Evolutionary conservation across 2,329 filamentous ascomycete species (phyloP), one percentile per base, ranked within the genome.

Genomic region (Pseudogymnoascus sp.): DNA sequence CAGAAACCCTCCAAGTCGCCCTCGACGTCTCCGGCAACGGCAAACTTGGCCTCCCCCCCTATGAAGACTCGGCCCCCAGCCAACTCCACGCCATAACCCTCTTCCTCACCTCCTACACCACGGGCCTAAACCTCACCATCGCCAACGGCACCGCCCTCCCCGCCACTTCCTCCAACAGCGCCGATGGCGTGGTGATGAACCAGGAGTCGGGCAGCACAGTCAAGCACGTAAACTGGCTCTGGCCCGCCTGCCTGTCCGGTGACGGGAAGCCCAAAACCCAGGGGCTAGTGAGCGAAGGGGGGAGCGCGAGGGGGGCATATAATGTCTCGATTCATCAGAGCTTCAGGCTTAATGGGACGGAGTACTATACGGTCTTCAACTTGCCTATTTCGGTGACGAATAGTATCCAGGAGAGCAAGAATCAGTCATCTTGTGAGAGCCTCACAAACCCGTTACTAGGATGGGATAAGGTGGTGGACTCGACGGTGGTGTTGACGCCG

Each of bases 221-320:
- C 44, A 90, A 90, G 71, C 87, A 90, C 70, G 80, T 90, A 65
- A 86, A 86, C 69, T 90, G 87, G 85, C 76, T 82, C 17, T 90
- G 87, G 87, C 87, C 88, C 0, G 80, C 82, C 63, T 90, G 87
- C 67, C 76, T 90, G 0, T 83, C 85, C 2, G 87, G 87, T 15
- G 76, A 86, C 59, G 84, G 84, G 2, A 72, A 80, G 66, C 76
- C 80, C 27, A 67, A 71, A 1, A 71, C 74, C 63, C 15, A 61
- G 51, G n/a, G 61, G 39, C 6, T 61, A 62, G n/a, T 71, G 35
- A 27, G 25, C 35, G 21, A 31, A 0, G 58, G 58, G 0, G 10
- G 44, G 6, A 36, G 13, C 61, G 62, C 67, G 27, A 67, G 25
- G 10, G 64, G 6, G 25, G 9, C 39, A 21, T 15, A 8, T 4